These are phyloP conservation scores for Ophiorrhiza pumila DNA, from an alignment of 257 asterid species.

Conservation along the genomic window DNA sequence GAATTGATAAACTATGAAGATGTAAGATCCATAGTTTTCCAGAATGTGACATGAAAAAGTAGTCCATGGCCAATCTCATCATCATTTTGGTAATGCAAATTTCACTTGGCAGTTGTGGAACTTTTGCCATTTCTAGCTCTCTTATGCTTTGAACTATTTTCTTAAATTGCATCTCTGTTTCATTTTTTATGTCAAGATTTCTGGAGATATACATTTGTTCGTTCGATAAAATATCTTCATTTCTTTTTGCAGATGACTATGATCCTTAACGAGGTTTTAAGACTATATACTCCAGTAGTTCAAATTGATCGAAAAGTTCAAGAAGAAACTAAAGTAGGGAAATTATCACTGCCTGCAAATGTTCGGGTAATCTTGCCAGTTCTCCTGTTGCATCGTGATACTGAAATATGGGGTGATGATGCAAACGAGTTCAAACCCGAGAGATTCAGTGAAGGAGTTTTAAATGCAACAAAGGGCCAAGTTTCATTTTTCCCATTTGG, in stretches of 20 bases:
- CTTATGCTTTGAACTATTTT: too few species aligned
- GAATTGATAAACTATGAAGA: too few species aligned
- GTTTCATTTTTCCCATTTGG: constrained; percentile 18
- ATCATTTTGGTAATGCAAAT: too few species aligned
- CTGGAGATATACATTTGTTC: not conserved
- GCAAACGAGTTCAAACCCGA: constrained; percentile 32
- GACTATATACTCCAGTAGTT: constrained; percentile 20
- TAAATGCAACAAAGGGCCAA: constrained; percentile 24
- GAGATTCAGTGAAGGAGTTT: constrained; percentile 17
- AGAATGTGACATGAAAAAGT: too few species aligned
- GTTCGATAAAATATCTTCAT: not conserved
- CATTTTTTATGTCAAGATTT: not conserved
- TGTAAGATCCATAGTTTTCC: too few species aligned
- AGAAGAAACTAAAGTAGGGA: constrained; percentile 16
- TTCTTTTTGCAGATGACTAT: constrained; percentile 20
- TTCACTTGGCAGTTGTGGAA: too few species aligned
- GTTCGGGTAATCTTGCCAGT: constrained; percentile 8
- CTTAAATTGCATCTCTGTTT: too few species aligned
- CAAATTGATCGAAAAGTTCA: not conserved
- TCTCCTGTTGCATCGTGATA: constrained; percentile 10
- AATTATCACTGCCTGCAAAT: constrained; percentile 13
- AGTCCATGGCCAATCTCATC: too few species aligned
- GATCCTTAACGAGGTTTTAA: constrained; percentile 24
- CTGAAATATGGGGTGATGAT: constrained; percentile 16
- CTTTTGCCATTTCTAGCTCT: too few species aligned